Evolutionary conservation across 352 stramenopile genomes (phyloP), one percentile per base, ranked within the genome.

Genomic region (Phytopythium cucurbitacearum): DNA sequence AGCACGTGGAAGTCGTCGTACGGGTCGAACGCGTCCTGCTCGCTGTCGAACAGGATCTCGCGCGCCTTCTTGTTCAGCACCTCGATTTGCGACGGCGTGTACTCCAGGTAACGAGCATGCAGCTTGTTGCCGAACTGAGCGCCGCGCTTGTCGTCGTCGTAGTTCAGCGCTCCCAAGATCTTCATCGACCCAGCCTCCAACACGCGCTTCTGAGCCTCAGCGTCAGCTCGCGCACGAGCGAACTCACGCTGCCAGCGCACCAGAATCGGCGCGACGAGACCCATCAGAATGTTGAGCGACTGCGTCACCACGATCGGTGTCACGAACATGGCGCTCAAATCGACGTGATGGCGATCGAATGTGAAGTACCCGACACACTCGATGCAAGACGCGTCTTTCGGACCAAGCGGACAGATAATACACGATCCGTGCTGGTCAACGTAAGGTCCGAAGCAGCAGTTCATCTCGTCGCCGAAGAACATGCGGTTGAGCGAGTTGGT

Each of bases 361-460:
- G 82, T 93, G 46, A 94, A 89, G 39, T 80, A 86, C 5, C 82
- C 85, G 9, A 85, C 64, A 51, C 82, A 94, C 53, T 88, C 72
- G 21, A 92, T 83, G 42, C 85, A 94, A 5, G 65, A 74, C 5
- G 61, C 72, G 37, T 89, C 78, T 51, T 89, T 88, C 9, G 71
- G 60, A 16, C 76, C 80, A 35, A 87, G 56, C 15, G 80, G 85
- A 61, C 79, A 93, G 13, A 67, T 62, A 5, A 67, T 80, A 34
- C 84, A 94, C 37, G 67, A 57, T 3, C 80, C 77, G 42, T 89
- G 71, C 59, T 85, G 70, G 32, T 91, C 67, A 7, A 95, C 77
- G 57, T 95, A 92, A 37, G 85, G 85, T 0, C 85, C 85, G 57
- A 95, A 95, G 63, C 85, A 95, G 59, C 83, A 95, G 56, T 95